These are phyloP conservation scores for Leucosporidium scottii DNA, from an alignment of 768 basidiomycete genomes.

Conservation along the genomic window DNA sequence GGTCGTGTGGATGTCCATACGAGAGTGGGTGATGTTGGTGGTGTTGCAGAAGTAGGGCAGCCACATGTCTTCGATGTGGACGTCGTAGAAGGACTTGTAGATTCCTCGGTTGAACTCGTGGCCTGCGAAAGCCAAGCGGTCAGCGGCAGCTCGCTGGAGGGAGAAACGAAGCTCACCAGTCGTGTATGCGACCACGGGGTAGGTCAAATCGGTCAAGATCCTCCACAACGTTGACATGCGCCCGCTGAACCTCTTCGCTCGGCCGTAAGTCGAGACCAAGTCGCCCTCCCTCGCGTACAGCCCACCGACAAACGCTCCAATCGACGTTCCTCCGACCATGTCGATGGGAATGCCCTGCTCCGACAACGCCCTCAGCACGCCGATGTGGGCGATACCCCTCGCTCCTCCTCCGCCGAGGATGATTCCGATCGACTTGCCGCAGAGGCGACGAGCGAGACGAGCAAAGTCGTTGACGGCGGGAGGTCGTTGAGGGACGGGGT, in stretches of 20 bases:
- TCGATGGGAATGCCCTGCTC: conserved; percentile 91
- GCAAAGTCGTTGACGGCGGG: conserved; percentile 84
- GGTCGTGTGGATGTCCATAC: conserved; percentile 94
- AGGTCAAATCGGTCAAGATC: conserved; percentile 81
- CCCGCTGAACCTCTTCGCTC: conserved; percentile 80
- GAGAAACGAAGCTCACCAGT: conserved; percentile 49
- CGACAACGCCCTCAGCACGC: conserved; percentile 83
- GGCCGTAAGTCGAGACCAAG: conserved; percentile 70
- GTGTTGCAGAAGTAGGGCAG: conserved; percentile 91
- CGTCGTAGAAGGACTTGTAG: conserved; percentile 61
- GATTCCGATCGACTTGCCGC: conserved; percentile 85
- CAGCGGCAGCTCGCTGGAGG: neutral
- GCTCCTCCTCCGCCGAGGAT: conserved; percentile 98
- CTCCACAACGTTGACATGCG: conserved; percentile 93
- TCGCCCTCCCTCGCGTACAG: conserved; percentile 93
- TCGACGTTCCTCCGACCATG: conserved; percentile 61
- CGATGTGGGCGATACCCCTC: conserved; percentile 73
- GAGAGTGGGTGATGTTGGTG: conserved; percentile 89
- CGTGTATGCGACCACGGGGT: conserved; percentile 85
- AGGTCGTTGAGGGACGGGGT: conserved; percentile 41
- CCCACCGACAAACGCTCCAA: conserved; percentile 86
- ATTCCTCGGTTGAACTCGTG: conserved; percentile 92
- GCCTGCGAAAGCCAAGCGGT: conserved; percentile 48
- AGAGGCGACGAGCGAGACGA: conserved; percentile 78
- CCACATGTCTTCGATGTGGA: conserved; percentile 54